phyloP scores from a whole-genome alignment of 1,284 basidiomycete genomes.

The Trametes versicolor region DNA sequence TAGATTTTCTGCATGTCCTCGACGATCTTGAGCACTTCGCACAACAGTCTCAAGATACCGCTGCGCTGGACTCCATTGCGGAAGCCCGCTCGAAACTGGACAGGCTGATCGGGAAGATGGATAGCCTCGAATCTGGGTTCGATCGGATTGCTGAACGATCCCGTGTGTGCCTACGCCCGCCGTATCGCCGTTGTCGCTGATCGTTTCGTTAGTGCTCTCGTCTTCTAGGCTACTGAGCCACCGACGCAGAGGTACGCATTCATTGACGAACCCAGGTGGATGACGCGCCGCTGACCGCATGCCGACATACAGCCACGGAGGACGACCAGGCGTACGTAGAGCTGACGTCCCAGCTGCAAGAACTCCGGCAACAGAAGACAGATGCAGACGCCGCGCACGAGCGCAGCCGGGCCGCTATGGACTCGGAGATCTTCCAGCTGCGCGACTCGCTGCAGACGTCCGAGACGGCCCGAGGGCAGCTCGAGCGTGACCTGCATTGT shows the following conservation, averaged over 20 bases:
- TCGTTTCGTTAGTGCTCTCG: conserved; percentile 67
- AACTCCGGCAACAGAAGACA: conserved; percentile 60
- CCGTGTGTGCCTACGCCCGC: conserved; percentile 49
- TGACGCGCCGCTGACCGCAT: conserved; percentile 19
- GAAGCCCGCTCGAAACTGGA: conserved; percentile 71
- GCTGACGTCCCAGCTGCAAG: conserved; percentile 68
- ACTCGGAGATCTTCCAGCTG: conserved; percentile 65
- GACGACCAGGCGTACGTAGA: conserved; percentile 78
- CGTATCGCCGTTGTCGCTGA: conserved; percentile 8
- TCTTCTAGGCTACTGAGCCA: conserved; percentile 73
- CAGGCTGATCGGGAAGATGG: conserved; percentile 78
- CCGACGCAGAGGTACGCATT: conserved; percentile 69
- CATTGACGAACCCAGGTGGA: not conserved
- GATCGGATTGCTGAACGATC: conserved; percentile 85
- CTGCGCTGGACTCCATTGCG: conserved; percentile 63
- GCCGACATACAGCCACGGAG: conserved; percentile 60
- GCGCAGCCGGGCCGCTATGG: conserved; percentile 61
- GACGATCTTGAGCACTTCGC: conserved; percentile 72
- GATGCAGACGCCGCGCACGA: conserved; percentile 63
- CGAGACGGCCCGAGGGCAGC: conserved; percentile 51
- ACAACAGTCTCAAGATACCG: conserved; percentile 52
- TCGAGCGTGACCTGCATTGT: conserved; percentile 74
- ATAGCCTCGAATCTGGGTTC: conserved; percentile 77
- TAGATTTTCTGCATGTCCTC: conserved; percentile 70
- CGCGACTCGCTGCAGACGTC: conserved; percentile 53